Evolutionary conservation across 352 stramenopile species (phyloP).

Genomic region (Globisporangium echinulatum): DNA sequence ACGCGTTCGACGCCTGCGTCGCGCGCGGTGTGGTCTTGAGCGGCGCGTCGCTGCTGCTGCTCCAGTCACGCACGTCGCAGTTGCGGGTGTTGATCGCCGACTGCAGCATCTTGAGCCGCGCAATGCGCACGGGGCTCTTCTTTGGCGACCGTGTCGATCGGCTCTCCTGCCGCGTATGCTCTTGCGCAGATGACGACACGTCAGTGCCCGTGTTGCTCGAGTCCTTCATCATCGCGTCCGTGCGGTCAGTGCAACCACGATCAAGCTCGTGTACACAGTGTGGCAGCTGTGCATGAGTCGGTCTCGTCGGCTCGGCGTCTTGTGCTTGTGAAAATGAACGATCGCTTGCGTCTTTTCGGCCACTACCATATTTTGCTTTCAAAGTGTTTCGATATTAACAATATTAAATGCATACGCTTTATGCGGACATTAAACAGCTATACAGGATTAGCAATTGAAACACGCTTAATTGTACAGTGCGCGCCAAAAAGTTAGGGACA

Average conservation of each 20-base stretch:
- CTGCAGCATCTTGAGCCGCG: constrained; percentile 78
- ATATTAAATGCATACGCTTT: too few relatives aligned
- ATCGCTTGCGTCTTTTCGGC: too few relatives aligned
- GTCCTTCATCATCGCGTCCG: constrained; percentile 11
- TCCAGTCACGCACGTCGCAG: constrained; percentile 52
- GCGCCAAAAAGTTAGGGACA: too few relatives aligned
- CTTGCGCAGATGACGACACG: neutral
- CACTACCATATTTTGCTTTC: too few relatives aligned
- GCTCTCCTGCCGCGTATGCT: neutral
- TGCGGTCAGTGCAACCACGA: neutral
- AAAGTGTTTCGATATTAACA: too few relatives aligned
- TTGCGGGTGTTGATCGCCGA: constrained; percentile 76
- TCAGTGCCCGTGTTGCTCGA: neutral
- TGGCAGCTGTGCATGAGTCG: neutral
- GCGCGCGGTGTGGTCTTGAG: constrained; percentile 5
- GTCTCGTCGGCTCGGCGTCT: neutral
- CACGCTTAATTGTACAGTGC: too few relatives aligned
- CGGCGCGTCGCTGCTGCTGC: neutral
- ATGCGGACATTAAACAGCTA: too few relatives aligned
- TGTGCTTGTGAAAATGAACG: neutral
- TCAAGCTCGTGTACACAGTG: neutral
- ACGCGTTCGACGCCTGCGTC: constrained; percentile 11
- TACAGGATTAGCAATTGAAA: too few relatives aligned
- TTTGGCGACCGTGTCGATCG: constrained; percentile 33
- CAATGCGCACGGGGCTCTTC: constrained; percentile 68